These are phyloP conservation scores for Mimosa bimucronata DNA, from an alignment of 306 rosid species.

Conservation along the genomic window DNA sequence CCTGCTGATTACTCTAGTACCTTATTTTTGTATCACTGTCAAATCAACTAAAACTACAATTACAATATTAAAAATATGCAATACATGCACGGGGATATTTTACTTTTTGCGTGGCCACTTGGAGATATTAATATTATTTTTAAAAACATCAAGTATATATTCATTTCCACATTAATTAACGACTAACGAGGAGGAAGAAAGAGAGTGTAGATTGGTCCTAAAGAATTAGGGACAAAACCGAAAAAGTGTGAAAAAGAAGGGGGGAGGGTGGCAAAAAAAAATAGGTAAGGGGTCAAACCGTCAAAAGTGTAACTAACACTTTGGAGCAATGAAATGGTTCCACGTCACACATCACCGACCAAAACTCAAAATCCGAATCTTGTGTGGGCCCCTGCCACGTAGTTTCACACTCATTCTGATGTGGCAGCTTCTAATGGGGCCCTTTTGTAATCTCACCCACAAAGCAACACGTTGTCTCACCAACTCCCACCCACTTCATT, in stretches of 20 bases:
- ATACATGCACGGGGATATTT: neutral
- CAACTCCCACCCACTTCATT: neutral
- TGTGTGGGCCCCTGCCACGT: constrained; percentile 8
- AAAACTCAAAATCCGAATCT: neutral
- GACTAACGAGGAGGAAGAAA: neutral
- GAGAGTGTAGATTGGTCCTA: neutral
- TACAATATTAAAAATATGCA: no score
- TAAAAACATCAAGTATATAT: neutral
- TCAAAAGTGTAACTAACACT: no score
- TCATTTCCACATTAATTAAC: neutral
- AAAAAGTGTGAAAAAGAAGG: neutral
- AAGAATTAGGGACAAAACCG: neutral
- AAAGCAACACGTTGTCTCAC: neutral
- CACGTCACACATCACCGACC: constrained; percentile 7
- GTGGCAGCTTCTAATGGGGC: neutral
- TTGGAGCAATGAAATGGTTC: neutral
- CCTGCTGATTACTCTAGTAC: no score
- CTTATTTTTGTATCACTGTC: neutral
- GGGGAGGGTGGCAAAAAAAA: neutral
- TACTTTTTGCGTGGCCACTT: neutral
- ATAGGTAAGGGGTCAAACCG: neutral
- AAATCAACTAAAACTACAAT: neutral
- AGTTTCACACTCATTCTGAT: neutral
- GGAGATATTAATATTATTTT: neutral
- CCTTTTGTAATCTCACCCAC: neutral